Base-by-base conservation (phyloP, 2,329 filamentous ascomycete species). In the Eutypa lata region DNA sequence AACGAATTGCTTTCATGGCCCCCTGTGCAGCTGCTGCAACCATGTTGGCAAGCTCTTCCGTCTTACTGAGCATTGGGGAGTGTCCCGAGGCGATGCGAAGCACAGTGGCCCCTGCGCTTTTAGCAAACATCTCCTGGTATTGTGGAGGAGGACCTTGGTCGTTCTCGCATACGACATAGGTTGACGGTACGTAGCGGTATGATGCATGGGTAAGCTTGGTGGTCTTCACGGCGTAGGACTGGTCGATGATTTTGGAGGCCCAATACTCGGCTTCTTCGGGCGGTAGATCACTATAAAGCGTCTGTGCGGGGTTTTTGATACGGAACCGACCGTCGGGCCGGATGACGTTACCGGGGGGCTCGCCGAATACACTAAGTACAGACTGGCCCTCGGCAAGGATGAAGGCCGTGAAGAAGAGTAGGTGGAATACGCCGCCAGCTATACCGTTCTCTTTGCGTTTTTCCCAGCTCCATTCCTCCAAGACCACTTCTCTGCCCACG, bases 391-490 rank as follows among this genome's bases (percentile, higher is more conserved):
- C 40, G 7, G 47, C 16, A 5, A 65, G 48, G 8, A 64, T n/a
- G 24, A 62, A 62, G 16, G 59, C 62, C 42, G 57, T n/a, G 22
- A 52, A 49, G 26, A 55, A 57, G 50, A 64, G 57, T 1, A 64
- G 44, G 21, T 56, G 56, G 10, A 53, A 24, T 10, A 62, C 59
- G 8, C 57, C 59, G 24, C 61, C 57, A 2, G 19, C 2, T 13
- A 58, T 46, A 13, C 56, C 57, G 3, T 35, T 24, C 5, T 19
- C 33, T 14, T 50, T n/a, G 14, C 62, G 57, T 28, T 51, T 49
- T n/a, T 22, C 26, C 10, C 49, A 50, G 13, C 38, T 58, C 21
- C 64, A 43, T 2, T 59, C 53, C 42, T 61, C 48, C 3, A 52
- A 37, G 0, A 60, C 49, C 7, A 57, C 62, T 43, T 65, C 56